A percentile compares a stretch with the other conserved stretches of the same genome.
These are phyloP conservation scores for Brasilioporus rufonigricans DNA, from an alignment of 768 basidiomycete species.

Conservation along the genomic window DNA sequence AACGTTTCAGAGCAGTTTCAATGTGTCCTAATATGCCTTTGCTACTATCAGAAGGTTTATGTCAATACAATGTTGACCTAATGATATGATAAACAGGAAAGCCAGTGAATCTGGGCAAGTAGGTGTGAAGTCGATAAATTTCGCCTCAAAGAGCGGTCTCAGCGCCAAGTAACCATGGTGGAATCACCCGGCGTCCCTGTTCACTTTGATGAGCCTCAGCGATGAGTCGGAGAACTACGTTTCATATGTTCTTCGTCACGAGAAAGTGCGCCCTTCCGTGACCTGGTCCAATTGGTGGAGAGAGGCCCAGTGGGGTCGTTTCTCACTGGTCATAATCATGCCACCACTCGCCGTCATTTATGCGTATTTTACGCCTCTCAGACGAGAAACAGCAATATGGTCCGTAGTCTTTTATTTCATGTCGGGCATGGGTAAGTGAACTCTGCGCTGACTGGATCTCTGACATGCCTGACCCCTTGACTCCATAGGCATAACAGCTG, in stretches of 20 bases:
- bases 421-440: no score
- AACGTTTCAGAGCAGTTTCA: neutral
- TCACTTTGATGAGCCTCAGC: slow-evolving; percentile 14
- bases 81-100: neutral
- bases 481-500: slow-evolving; percentile 3
- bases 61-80: neutral
- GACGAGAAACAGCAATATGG: neutral
- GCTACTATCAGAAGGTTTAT: no score
- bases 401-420: neutral
- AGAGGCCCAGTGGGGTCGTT: slow-evolving; percentile 70
- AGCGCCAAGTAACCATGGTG: neutral
- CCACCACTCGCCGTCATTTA: slow-evolving; percentile 72
- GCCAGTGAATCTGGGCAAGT: neutral
- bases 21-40: neutral
- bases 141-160: no score
- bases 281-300: slow-evolving; percentile 50
- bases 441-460: neutral
- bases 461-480: no score
- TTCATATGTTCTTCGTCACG: slow-evolving; percentile 57
- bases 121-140: neutral
- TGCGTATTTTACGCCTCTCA: slow-evolving; percentile 31
- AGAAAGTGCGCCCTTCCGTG: slow-evolving; percentile 62
- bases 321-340: slow-evolving; percentile 63
- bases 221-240: slow-evolving; percentile 73
- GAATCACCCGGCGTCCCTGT: neutral